Base-by-base conservation (phyloP, 2,329 filamentous ascomycete genomes). In the Chrysoporthe cubensis region DNA sequence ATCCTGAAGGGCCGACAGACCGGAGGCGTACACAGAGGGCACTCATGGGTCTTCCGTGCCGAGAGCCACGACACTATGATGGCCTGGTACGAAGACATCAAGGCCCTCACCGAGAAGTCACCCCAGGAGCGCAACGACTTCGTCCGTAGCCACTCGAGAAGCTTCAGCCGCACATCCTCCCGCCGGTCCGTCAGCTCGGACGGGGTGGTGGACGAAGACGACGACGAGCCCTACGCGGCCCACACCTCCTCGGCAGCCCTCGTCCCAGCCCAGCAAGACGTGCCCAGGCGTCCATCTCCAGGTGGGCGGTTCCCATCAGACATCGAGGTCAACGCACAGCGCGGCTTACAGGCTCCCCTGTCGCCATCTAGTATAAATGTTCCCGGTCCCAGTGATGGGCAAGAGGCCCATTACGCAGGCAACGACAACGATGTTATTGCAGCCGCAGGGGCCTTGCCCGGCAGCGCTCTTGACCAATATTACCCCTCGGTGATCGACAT, bases 241-340 rank as follows among this genome's bases (percentile, higher is more conserved):
- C 80, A 81, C 67, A 78, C 79, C 74, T 89, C 90, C 44, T 87
- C 89, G 50, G 85, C 88, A 26, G 57, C 57, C 40, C 57, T 43
- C 74, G 81, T 81, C 66, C 71, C 81, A 81, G 69, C 81, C 14
- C 84, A 80, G 71, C 81, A 84, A 74, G 85, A 87, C 68, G 77
- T 78, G 65, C 83, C 87, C 74, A 86, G 87, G 79, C 90, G 94
- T 79, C 92, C 93, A 77, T 89, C 92, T 86, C 90, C 93, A 89
- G 95, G 94, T 90, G 95, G 95, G 84, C 90, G 94, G 80, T 99
- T 99, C 83, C 95, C 95, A 81, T 96, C 92, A 81, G 94, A 97
- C 84, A 84, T 98, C 75, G 89, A 94, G 83, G 87, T 97, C 78
- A 91, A 94, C 79, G 83, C 85, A 71, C 82, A 88, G 77, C 90